Conservation (phyloP, 2,329 filamentous ascomycete genomes). For the Sporothrix protearum region DNA sequence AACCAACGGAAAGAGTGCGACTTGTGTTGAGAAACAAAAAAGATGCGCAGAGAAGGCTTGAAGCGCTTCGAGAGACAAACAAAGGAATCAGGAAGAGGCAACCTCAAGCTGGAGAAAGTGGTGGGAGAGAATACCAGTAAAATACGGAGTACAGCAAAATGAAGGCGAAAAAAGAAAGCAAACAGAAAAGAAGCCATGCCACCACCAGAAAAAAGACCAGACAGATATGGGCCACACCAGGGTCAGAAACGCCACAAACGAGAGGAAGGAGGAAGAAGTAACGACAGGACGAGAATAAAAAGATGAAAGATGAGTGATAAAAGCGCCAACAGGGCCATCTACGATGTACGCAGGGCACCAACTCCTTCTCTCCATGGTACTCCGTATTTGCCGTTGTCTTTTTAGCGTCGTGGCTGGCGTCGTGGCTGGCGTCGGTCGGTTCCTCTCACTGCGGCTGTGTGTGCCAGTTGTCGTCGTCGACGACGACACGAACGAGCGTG, state of each 20-base stretch:
- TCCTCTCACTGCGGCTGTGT: not conserved
- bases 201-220: not conserved
- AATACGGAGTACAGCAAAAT: too few relatives aligned
- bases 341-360: not conserved
- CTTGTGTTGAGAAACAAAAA: not conserved
- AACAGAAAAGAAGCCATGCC: not conserved
- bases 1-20: not conserved
- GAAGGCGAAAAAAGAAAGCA: not conserved
- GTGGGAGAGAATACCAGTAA: not conserved
- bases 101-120: not conserved
- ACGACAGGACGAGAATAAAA: not conserved
- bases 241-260: not conserved
- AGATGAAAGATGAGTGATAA: too few relatives aligned
- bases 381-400: not conserved
- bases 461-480: not conserved
- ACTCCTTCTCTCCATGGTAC: too few relatives aligned
- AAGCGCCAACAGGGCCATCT: not conserved
- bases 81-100: not conserved
- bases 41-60: not conserved
- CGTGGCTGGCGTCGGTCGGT: not conserved
- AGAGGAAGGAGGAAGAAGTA: not conserved
- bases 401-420: not conserved
- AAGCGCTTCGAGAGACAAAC: not conserved
- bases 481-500: not conserved
- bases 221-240: not conserved